These are phyloP conservation scores for Erodium chrysanthum DNA, from an alignment of 441 rosid genomes.

Conservation along the genomic window DNA sequence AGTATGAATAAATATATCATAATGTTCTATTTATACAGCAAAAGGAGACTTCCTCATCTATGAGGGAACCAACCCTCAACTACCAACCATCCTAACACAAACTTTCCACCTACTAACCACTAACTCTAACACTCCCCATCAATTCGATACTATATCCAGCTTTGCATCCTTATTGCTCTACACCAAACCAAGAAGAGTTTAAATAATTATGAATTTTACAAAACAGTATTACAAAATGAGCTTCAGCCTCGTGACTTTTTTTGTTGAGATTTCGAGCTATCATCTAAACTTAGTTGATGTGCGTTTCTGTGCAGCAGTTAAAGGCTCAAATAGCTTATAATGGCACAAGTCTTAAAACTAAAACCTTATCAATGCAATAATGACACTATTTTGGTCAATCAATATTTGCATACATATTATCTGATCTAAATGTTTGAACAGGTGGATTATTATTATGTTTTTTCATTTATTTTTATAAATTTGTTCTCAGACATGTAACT, in stretches of 20 bases:
- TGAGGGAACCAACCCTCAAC: no score
- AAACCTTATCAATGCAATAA: neutral
- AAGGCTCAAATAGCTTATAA: neutral
- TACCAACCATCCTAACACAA: no score
- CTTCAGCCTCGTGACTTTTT: neutral
- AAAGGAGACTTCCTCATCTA: no score
- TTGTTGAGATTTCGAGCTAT: neutral
- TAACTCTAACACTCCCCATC: no score
- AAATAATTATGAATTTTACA: neutral
- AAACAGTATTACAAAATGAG: neutral
- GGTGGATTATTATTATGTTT: neutral
- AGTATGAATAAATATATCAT: no score
- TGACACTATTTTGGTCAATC: neutral
- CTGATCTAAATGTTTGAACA: neutral
- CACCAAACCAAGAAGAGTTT: neutral
- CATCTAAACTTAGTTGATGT: neutral
- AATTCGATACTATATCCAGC: neutral
- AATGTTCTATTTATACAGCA: no score
- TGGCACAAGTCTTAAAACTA: neutral
- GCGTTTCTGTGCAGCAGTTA: neutral
- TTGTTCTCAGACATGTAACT: neutral
- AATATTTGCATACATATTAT: neutral
- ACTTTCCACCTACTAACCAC: no score
- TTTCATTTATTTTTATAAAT: neutral
- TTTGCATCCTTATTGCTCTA: neutral